phyloP scores from a whole-genome alignment of 768 basidiomycete genomes.

The Bullera alba region DNA sequence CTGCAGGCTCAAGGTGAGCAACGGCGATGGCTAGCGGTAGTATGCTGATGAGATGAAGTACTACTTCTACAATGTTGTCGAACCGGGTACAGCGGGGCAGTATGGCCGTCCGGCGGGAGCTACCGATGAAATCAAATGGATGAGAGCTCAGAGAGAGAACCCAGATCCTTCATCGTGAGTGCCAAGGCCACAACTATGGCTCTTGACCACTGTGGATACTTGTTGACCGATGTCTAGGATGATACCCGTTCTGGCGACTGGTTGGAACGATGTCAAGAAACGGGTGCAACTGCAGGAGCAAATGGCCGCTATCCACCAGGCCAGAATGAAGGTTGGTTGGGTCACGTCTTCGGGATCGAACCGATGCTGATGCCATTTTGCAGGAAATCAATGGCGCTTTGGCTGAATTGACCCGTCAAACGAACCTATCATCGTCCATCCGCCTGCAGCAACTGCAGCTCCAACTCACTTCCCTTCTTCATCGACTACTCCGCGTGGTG shows the following conservation, averaged over 20 bases:
- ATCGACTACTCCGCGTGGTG: slow-evolving; percentile 39
- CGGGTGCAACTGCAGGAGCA: slow-evolving; percentile 39
- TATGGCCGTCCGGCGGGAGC: slow-evolving; percentile 40
- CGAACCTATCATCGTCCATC: slow-evolving; percentile 29
- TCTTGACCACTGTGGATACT: not conserved
- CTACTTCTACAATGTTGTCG: slow-evolving; percentile 45
- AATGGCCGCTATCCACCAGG: slow-evolving; percentile 38
- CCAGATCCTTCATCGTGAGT: slow-evolving; percentile 40
- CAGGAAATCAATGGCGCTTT: slow-evolving; percentile 13
- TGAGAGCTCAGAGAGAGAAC: slow-evolving; percentile 39
- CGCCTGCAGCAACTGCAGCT: slow-evolving; percentile 29
- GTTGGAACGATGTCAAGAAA: slow-evolving; percentile 41
- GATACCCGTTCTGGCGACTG: slow-evolving; percentile 42
- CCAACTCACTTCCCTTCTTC: slow-evolving; percentile 31
- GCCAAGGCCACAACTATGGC: not conserved
- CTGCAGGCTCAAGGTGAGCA: slow-evolving; percentile 41
- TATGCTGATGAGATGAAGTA: slow-evolving; percentile 25
- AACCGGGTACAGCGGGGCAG: slow-evolving; percentile 31
- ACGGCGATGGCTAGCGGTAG: not conserved
- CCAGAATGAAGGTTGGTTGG: slow-evolving; percentile 32
- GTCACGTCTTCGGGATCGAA: not conserved
- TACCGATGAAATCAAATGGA: slow-evolving; percentile 42
- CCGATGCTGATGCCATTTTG: not conserved
- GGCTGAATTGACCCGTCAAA: slow-evolving; percentile 24
- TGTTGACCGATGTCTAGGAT: slow-evolving; percentile 18